Base-by-base conservation (phyloP, 495 filamentous ascomycete genomes). In the Copromyces sp. region DNA sequence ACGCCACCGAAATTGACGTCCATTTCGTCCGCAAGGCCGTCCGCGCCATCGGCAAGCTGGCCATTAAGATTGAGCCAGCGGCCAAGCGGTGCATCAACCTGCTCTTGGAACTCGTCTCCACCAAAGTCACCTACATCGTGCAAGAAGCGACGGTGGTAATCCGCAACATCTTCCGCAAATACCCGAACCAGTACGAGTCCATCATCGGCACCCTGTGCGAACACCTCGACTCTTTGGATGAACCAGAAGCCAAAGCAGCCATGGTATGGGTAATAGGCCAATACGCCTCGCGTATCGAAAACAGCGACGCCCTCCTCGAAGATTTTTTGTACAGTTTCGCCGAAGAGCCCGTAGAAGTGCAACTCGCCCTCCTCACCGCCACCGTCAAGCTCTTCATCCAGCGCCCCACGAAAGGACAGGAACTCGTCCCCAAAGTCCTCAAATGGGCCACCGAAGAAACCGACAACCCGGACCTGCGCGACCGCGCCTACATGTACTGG, bases 221-320 rank as follows among this genome's bases (percentile, higher is more conserved):
- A 78, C 95, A 95, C 80, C 97, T 99, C 69, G 95, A 99, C 79
- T 96, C 98, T 77, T 80, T 99, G 72, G 96, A 98, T 78, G 95
- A 98, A 79, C 94, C 96, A 0, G 93, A 93, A 79, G 96, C 95
- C 12, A 82, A 96, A 73, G 95, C 92, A 9, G 91, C 95, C 17
- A 84, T 99, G 65, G 98, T 99, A 77, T 99, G 95, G 95, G 98
- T 99, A 78, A 95, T 99, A 9, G 95, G 95, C 65, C 94, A 99
- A 80, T 98, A 98, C 80, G 95, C 96, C 6, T 95, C 98, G 84
- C 98, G 98, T 85, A 99, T 99, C 78, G 96, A 88, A 81, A 98
- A 99, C 78, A 95, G 96, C 3, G 93, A 94, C 72, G 94, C 90
- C 1, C 86, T 99, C 0, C 88, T 99, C 7, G 95, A 98, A 72